Conservation (phyloP, 1,284 basidiomycete species). For the Afroboletus lepidellus region DNA sequence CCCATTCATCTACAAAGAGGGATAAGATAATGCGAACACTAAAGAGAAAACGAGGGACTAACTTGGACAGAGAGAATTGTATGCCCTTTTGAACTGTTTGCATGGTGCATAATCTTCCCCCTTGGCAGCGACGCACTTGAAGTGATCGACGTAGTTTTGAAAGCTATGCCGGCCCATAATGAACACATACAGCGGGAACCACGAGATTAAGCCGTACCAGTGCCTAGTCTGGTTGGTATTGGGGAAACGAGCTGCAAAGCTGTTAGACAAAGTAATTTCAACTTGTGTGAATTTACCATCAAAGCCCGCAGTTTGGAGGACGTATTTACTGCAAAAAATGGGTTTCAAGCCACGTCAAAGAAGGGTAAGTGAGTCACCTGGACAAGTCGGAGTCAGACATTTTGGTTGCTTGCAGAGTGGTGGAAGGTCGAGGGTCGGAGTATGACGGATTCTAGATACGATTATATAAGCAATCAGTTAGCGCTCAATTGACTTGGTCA, state of each 20-base stretch:
- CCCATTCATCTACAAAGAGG: conserved; percentile 76
- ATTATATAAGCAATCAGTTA: conserved; percentile 30
- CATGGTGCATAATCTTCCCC: conserved; percentile 97
- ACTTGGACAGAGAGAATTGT: conserved; percentile 98
- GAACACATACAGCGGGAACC: conserved; percentile 2
- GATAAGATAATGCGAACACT: conserved; percentile 12
- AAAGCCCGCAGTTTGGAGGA: conserved; percentile 84
- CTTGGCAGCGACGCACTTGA: conserved; percentile 96
- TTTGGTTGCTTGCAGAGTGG: conserved; percentile 19
- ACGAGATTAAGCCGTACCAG: conserved; percentile 56
- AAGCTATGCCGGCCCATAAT: conserved; percentile 50
- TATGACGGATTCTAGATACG: conserved; percentile 33
- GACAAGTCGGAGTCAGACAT: conserved; percentile 65
- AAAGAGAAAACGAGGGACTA: conserved; percentile 40
- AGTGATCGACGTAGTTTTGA: conserved; percentile 98
- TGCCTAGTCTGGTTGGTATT: conserved; percentile 95
- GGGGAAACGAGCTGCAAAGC: conserved; percentile 79
- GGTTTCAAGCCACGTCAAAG: not conserved
- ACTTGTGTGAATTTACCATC: conserved; percentile 55
- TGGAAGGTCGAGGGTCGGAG: conserved; percentile 36
- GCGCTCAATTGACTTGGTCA: not conserved
- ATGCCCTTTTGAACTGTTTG: conserved; percentile 98
- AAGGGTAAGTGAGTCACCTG: conserved; percentile 42
- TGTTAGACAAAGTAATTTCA: conserved; percentile 9
- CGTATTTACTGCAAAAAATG: conserved; percentile 61